Evolutionary conservation across 768 basidiomycete species (phyloP).

Genomic region (Hortiboletus campestris): DNA sequence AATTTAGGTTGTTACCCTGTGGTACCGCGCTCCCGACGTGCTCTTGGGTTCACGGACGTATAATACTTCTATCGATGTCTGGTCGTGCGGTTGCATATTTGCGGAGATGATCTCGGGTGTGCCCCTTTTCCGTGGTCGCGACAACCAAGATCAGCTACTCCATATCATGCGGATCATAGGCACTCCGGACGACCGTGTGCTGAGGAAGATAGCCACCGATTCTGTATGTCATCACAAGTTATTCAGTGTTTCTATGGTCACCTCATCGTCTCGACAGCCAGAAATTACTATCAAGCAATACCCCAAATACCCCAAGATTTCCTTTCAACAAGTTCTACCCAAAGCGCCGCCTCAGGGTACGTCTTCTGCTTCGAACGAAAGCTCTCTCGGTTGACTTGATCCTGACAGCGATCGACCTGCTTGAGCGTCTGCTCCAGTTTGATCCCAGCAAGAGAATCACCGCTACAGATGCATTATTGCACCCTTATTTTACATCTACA

Average conservation of each 20-base stretch:
- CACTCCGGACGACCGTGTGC: conserved; percentile 84
- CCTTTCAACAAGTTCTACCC: conserved; percentile 76
- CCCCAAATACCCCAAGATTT: conserved; percentile 83
- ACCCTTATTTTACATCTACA: conserved; percentile 83
- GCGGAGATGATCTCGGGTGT: conserved; percentile 99
- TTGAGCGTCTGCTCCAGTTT: conserved; percentile 93
- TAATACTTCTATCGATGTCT: conserved; percentile 97
- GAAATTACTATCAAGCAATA: conserved; percentile 83
- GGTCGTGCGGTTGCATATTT: conserved; percentile 99
- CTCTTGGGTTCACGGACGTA: conserved; percentile 96
- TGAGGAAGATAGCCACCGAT: conserved; percentile 87
- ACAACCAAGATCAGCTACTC: conserved; percentile 96
- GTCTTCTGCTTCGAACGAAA: background rate
- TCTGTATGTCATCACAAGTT: conserved; percentile 53
- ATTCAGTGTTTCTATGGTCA: background rate
- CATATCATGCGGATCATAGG: conserved; percentile 98
- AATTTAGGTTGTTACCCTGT: conserved; percentile 87
- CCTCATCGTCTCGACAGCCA: conserved; percentile 47
- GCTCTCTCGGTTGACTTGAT: conserved; percentile 2
- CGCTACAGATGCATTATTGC: conserved; percentile 86
- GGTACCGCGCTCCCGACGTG: conserved; percentile 99
- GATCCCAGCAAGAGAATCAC: conserved; percentile 91
- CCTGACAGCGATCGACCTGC: conserved; percentile 75
- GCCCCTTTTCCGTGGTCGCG: conserved; percentile 93
- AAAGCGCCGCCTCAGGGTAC: conserved; percentile 84